These are phyloP conservation scores for Termitomyces sp. DNA, from an alignment of 768 basidiomycete genomes.

Conservation along the genomic window DNA sequence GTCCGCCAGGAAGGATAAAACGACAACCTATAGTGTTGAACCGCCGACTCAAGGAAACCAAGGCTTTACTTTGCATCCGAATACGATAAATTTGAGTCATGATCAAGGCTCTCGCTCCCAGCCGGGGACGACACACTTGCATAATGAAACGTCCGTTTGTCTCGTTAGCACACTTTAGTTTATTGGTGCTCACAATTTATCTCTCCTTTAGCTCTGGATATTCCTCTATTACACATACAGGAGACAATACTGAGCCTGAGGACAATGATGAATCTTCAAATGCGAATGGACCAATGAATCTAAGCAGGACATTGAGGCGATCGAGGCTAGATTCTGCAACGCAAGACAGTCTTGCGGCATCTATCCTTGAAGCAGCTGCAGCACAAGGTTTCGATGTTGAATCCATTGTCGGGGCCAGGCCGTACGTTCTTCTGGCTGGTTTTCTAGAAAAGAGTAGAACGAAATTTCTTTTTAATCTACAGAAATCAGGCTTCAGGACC, in stretches of 20 bases:
- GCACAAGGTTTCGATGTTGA: no score
- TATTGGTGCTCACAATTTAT: neutral
- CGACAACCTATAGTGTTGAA: neutral
- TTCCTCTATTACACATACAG: neutral
- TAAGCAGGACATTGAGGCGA: neutral
- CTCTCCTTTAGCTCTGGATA: neutral
- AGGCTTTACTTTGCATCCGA: neutral
- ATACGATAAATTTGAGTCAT: neutral
- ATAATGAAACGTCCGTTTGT: neutral
- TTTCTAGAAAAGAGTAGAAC: neutral
- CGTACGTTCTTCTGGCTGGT: neutral
- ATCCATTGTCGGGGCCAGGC: neutral
- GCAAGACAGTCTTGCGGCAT: neutral
- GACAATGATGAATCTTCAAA: neutral
- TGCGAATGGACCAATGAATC: neutral
- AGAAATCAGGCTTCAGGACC: neutral
- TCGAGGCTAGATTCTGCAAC: neutral
- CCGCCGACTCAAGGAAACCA: neutral
- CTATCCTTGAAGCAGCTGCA: neutral
- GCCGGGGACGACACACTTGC: neutral
- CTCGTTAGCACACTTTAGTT: neutral
- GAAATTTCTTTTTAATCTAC: neutral
- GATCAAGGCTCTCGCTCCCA: neutral
- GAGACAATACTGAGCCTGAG: neutral
- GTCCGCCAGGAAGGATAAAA: neutral